Evolutionary conservation across 345 rosid genomes (phyloP), one percentile per base, ranked within the genome.

Genomic region (Kandelia obovata): DNA sequence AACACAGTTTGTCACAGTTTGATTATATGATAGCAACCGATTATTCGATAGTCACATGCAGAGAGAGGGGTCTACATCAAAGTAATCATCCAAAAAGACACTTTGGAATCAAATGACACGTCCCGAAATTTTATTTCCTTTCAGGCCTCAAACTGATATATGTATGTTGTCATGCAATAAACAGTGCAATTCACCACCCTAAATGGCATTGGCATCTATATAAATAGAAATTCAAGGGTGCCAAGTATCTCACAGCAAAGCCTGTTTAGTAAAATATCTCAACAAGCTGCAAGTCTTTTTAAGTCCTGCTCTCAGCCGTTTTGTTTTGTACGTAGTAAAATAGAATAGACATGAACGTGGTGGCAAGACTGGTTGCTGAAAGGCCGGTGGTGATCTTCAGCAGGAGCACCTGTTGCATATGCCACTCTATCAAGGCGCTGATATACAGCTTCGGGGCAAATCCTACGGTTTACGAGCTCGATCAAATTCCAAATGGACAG

Each of bases 361-460:
- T 88, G 64, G 78, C 80, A 64, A 70, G 80, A 52, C 49, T 89
- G 85, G 87, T 91, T n/a, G 80, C 51, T 30, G 96, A 85, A 51
- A 85, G 77, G 77, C 87, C 98, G 5, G 89, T 85, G 81, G 97
- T 94, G 83, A 77, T 94, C n/a, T 94, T 91, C 76, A 91, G 91
- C 89, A 84, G 71, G 85, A 89, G 85, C 80, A 69, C 79, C n/a
- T 89, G 96, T 53, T 82, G 85, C 84, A 91, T 87, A 88, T 81
- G 95, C 80, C 90, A 85, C 69, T 73, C 92, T 5, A 84, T 88
- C 61, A 83, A 82, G 80, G 58, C 86, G 21, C 86, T 94, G 5
- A 82, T 94, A 62, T 62, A 78, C 16, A 82, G 96, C 47, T 89
- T 80, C 19, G 98, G 98, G 5, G 96, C 92, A 0, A 88, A 91